Evolutionary conservation across 345 rosid genomes (phyloP), one percentile per base, ranked within the genome.

Genomic region (Crucihimalaya himalaica): DNA sequence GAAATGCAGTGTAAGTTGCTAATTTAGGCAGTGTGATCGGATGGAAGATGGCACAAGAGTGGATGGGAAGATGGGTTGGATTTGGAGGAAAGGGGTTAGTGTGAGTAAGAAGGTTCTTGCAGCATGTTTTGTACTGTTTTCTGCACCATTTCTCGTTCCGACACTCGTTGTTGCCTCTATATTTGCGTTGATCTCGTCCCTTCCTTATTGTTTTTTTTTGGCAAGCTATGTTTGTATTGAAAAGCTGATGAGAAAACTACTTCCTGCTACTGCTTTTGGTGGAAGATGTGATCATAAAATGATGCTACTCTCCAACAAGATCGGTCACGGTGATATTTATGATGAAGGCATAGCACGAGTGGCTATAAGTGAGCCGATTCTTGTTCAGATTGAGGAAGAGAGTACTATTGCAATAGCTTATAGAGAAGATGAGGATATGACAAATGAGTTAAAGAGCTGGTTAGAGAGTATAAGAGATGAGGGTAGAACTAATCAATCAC

Each of bases 151-250:
- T 48, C 31, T 94, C 59, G 73, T 91, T 79, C 97, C 97, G 11
- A 81, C 96, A 1, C 85, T 94, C 18, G 19, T 84, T 56, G 88
- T 81, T 59, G 70, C 87, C 12, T 87, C 90, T 0, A 72, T 83
- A 3, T 66, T 91, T 1, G 92, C 95, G 13, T 47, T 91, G 43
- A 82, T 84, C 60, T 78, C 80, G 57, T 84, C 88, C 3, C 73
- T 89, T 53, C 96, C 97, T 27, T 91, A 63, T 55, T 88, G 90
- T 6, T 5, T 87, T 45, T 77, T 87, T 59, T 81, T 88, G 80
- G 92, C 84, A 15, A 82, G 87, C 71, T 84, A 91, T 81, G 86
- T 83, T 81, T 89, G 87, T 74, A 83, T 93, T 31, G 71, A 87
- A 70, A 85, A 80, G 81, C 55, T 94, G n/a, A 85, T 91, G 93